A percentile compares a stretch with the other conserved stretches of the same genome.
phyloP scores from a whole-genome alignment of 257 asterid species.

The Nicotiana otophora region DNA sequence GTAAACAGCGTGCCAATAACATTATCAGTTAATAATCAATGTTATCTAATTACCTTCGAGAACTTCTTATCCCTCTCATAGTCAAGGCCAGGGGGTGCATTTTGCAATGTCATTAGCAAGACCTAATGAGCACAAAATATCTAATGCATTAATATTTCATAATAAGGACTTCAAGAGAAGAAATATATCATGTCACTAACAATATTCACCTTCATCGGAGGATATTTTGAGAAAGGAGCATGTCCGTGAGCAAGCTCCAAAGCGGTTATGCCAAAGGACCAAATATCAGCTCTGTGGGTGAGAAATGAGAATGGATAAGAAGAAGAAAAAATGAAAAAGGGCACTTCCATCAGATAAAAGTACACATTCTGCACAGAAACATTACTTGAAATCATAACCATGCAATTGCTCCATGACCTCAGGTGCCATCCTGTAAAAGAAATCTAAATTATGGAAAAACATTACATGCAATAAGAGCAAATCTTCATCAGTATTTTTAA shows the following conservation, averaged over 20 bases:
- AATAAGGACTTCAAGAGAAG: slow-evolving; percentile 5
- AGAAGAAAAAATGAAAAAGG: slow-evolving; percentile 3
- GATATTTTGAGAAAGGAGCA: slow-evolving; percentile 98
- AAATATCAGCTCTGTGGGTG: slow-evolving; percentile 80
- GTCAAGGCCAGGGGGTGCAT: slow-evolving; percentile 99
- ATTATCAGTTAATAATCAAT: not conserved
- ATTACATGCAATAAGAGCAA: not conserved
- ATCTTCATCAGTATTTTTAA: not conserved
- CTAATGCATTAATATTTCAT: slow-evolving; percentile 1
- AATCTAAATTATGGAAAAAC: slow-evolving; percentile 15
- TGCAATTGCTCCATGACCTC: slow-evolving; percentile 97
- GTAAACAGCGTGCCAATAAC: not conserved
- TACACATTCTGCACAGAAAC: slow-evolving; percentile 19
- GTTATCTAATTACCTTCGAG: slow-evolving; percentile 58
- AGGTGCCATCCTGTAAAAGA: slow-evolving; percentile 91
- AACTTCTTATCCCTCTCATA: slow-evolving; percentile 91
- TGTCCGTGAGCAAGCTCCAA: slow-evolving; percentile 99
- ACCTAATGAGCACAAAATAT: slow-evolving; percentile 44
- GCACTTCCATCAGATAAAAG: slow-evolving; percentile 4
- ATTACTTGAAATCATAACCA: slow-evolving; percentile 94
- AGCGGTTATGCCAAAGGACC: slow-evolving; percentile 99
- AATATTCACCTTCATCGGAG: slow-evolving; percentile 87
- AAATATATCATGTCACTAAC: slow-evolving; percentile 3
- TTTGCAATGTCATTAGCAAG: slow-evolving; percentile 94
- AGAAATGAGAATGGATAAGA: not conserved